phyloP scores from a whole-genome alignment of 805 yeast genomes.

The Sporopachydermia lactativora region DNA sequence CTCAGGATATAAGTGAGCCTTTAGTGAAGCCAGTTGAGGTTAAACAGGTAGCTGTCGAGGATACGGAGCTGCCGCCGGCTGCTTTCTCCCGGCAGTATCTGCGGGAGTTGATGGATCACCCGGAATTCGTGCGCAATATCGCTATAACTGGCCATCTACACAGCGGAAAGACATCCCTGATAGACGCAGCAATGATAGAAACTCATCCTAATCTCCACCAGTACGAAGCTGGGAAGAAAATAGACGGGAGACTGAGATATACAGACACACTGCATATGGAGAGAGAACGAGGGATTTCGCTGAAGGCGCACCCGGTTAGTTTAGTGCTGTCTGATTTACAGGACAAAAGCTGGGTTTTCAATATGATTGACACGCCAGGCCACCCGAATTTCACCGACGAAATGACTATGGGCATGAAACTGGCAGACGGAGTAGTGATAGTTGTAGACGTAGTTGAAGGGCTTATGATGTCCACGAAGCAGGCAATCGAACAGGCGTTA shows the following conservation, averaged over 20 bases:
- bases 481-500: constrained; percentile 38
- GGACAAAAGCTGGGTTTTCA: constrained; percentile 42
- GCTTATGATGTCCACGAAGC: constrained; percentile 36
- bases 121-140: constrained; percentile 58
- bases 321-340: constrained; percentile 39
- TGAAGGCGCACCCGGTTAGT: constrained; percentile 49
- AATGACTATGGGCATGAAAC: constrained; percentile 36
- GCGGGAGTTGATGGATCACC: constrained; percentile 31
- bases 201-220: constrained; percentile 38
- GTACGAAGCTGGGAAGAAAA: constrained; percentile 16
- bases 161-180: constrained; percentile 73
- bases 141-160: constrained; percentile 70
- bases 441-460: constrained; percentile 87
- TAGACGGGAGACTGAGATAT: constrained; percentile 39
- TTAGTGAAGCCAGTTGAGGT: constrained; percentile 39
- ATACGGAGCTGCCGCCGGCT: constrained; percentile 40
- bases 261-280: constrained; percentile 65
- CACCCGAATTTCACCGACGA: constrained; percentile 80
- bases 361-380: constrained; percentile 82
- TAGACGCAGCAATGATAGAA: constrained; percentile 53
- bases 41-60: constrained; percentile 34
- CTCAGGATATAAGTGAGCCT: constrained; percentile 44
- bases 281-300: constrained; percentile 51
- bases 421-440: constrained; percentile 51
- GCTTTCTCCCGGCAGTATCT: constrained; percentile 51